A percentile compares a stretch with the other conserved stretches of the same genome.
phyloP scores from a whole-genome alignment of 352 stramenopile genomes.

The Lagenidium giganteum region DNA sequence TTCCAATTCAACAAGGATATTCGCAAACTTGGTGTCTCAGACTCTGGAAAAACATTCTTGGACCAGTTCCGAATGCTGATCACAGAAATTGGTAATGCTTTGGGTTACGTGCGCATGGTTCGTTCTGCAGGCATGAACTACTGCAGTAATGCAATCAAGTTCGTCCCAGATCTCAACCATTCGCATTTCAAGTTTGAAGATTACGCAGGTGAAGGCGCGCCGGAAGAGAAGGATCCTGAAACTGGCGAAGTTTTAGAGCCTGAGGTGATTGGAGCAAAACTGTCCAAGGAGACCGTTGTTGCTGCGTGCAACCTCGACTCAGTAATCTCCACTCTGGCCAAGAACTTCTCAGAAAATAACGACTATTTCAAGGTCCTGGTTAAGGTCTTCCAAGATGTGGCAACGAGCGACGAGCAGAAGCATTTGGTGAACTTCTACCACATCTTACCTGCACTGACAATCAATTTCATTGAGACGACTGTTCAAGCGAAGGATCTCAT shows the following conservation, averaged over 20 bases:
- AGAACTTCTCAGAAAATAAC: constrained; percentile 90
- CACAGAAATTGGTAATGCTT: constrained; percentile 90
- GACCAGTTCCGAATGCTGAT: constrained; percentile 90
- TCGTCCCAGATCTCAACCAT: constrained; percentile 88
- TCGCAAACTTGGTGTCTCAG: constrained; percentile 78
- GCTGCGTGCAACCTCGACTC: constrained; percentile 84
- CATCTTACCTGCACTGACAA: constrained; percentile 84
- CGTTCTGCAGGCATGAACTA: constrained; percentile 90
- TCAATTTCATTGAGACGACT: constrained; percentile 88
- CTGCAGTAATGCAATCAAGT: constrained; percentile 91
- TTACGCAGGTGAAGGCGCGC: constrained; percentile 52
- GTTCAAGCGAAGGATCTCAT: constrained; percentile 93
- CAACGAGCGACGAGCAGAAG: constrained; percentile 81
- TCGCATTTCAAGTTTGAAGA: constrained; percentile 81
- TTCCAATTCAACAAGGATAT: constrained; percentile 93
- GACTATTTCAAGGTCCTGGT: constrained; percentile 92
- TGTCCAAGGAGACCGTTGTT: constrained; percentile 76
- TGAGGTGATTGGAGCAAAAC: constrained; percentile 48
- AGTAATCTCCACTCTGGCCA: constrained; percentile 80
- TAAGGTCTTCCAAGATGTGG: constrained; percentile 87
- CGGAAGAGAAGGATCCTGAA: constrained; percentile 58
- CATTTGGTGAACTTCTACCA: constrained; percentile 92
- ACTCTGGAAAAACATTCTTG: constrained; percentile 85
- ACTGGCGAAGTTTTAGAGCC: constrained; percentile 34
- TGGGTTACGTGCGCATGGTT: constrained; percentile 93